These are phyloP conservation scores for Camellia oleifera DNA, from an alignment of 179 eudicot genomes.

Conservation along the genomic window DNA sequence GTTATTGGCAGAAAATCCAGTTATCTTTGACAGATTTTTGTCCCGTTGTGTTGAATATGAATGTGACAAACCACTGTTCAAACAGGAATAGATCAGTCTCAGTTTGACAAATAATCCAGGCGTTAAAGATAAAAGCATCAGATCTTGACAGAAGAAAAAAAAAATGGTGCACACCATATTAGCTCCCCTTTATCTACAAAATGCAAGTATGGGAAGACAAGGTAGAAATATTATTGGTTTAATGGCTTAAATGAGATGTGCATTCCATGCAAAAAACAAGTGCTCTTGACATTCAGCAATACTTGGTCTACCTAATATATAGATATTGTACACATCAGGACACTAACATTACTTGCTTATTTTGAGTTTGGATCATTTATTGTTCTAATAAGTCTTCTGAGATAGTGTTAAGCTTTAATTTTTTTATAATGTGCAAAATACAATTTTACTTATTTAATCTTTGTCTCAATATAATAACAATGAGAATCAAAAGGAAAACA, in stretches of 20 bases:
- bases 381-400: no score
- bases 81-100: background rate
- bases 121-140: background rate
- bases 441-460: no score
- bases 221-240: background rate
- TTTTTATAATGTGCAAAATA: no score
- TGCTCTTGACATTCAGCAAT: background rate
- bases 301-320: no score
- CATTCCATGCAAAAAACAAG: background rate
- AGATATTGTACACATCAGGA: no score
- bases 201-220: background rate
- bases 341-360: no score
- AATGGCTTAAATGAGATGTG: background rate
- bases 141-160: background rate
- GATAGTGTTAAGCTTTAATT: no score
- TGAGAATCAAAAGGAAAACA: no score
- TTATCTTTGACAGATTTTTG: slow-evolving; percentile 37
- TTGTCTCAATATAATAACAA: no score
- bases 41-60: slow-evolving; percentile 68
- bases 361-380: no score
- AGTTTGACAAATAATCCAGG: slow-evolving; percentile 1
- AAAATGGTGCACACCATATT: background rate
- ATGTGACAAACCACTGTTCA: slow-evolving; percentile 64
- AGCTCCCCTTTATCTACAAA: background rate
- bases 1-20: slow-evolving; percentile 35